A percentile compares a stretch with the other conserved stretches of the same genome.
Evolutionary conservation across 257 asterid species (phyloP).

Genomic region (Ehretia macrophylla): DNA sequence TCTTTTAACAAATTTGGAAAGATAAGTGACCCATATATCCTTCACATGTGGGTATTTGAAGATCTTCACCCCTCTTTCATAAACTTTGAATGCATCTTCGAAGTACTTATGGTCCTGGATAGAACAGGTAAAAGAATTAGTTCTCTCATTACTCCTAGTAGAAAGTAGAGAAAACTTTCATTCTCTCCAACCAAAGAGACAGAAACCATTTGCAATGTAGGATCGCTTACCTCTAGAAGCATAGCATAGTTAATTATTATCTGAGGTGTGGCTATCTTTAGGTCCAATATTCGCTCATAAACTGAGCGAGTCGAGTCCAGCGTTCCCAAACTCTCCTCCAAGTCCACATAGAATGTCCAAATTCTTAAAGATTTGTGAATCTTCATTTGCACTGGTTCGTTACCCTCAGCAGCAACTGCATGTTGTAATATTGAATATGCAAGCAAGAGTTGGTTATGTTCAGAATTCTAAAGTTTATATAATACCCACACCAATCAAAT

Average conservation of each 20-base stretch:
- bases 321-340: constrained; percentile 91
- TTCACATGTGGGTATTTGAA: constrained; percentile 94
- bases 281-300: constrained; percentile 86
- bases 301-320: constrained; percentile 87
- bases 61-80: constrained; percentile 93
- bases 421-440: constrained; percentile 13
- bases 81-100: constrained; percentile 93
- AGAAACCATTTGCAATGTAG: not conserved
- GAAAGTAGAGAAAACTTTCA: not conserved
- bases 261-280: constrained; percentile 95
- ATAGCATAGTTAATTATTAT: constrained; percentile 84
- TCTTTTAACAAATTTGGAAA: constrained; percentile 89
- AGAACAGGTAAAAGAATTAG: constrained; percentile 17
- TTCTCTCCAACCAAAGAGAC: not conserved
- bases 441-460: constrained; percentile 8
- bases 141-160: not conserved
- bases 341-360: constrained; percentile 93
- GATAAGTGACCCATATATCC: constrained; percentile 93
- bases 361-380: constrained; percentile 82
- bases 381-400: constrained; percentile 91
- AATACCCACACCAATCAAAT: too few relatives aligned
- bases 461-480: not conserved
- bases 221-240: constrained; percentile 81
- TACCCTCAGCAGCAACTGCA: constrained; percentile 93
- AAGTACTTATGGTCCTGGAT: constrained; percentile 79